Conservation (phyloP, 2,329 filamentous ascomycete species). For the Epichloe gansuensis region DNA sequence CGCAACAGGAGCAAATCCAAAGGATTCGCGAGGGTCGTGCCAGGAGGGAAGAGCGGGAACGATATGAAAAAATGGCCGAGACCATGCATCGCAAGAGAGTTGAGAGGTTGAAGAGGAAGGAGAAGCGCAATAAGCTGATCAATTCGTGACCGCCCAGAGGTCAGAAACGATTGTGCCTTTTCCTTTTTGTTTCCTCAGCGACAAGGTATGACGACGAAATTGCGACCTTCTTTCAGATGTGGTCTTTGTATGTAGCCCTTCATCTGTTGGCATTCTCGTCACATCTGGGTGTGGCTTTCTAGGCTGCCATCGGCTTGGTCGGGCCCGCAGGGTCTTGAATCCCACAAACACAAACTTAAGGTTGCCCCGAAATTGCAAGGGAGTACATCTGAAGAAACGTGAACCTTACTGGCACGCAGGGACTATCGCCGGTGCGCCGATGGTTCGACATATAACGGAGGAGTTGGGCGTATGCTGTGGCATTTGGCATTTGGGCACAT, state of each 20-base stretch:
- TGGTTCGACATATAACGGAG: too few relatives aligned
- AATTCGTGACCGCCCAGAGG: conserved; percentile 31
- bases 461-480: too few relatives aligned
- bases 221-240: neutral
- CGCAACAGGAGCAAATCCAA: conserved; percentile 54
- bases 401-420: too few relatives aligned
- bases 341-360: too few relatives aligned
- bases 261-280: neutral
- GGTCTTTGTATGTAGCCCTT: too few relatives aligned
- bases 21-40: conserved; percentile 73
- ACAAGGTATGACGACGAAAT: neutral
- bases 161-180: neutral
- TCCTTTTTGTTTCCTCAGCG: neutral
- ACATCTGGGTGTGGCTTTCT: neutral
- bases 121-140: conserved; percentile 86
- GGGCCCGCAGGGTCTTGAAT: too few relatives aligned
- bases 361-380: too few relatives aligned
- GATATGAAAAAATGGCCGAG: conserved; percentile 87
- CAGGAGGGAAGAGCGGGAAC: conserved; percentile 83
- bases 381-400: too few relatives aligned
- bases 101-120: conserved; percentile 82
- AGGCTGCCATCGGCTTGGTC: too few relatives aligned
- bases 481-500: too few relatives aligned
- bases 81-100: conserved; percentile 97
- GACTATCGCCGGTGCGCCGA: too few relatives aligned